Conservation (phyloP, 495 filamentous ascomycete genomes). For the Xylaria intraflava region DNA sequence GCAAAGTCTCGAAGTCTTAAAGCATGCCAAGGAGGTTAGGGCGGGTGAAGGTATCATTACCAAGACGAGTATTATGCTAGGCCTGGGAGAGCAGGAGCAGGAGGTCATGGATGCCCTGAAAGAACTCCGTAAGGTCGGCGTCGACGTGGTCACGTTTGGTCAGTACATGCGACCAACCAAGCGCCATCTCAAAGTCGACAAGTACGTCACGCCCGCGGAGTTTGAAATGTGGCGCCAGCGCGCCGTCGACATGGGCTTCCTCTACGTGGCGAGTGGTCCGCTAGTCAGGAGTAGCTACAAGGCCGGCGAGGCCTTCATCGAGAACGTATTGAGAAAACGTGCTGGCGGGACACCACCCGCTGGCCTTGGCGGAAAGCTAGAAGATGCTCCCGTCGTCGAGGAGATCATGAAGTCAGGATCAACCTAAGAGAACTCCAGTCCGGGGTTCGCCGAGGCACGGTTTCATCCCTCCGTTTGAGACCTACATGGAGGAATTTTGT, state of each 20-base stretch:
- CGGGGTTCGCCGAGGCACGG: neutral
- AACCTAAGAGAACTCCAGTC: neutral
- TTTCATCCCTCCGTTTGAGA: neutral
- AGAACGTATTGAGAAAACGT: conserved; percentile 93
- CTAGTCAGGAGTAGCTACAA: conserved; percentile 93
- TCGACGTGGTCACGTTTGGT: conserved; percentile 95
- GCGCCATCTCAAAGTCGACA: conserved; percentile 90
- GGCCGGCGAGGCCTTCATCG: conserved; percentile 96
- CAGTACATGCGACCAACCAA: conserved; percentile 99
- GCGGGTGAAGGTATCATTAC: conserved; percentile 67
- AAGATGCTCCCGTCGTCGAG: conserved; percentile 18
- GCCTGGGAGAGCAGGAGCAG: conserved; percentile 86
- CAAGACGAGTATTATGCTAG: conserved; percentile 96
- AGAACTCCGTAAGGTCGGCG: conserved; percentile 69
- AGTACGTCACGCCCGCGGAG: conserved; percentile 75
- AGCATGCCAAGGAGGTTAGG: conserved; percentile 69
- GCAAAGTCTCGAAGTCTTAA: conserved; percentile 74
- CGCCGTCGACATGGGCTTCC: conserved; percentile 89
- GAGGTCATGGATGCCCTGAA: conserved; percentile 74
- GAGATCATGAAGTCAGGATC: conserved; percentile 13
- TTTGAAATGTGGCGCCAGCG: conserved; percentile 89
- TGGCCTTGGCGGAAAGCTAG: conserved; percentile 11
- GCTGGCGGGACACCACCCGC: conserved; percentile 37
- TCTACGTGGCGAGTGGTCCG: conserved; percentile 92
- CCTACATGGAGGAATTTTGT: neutral